These are phyloP conservation scores for Pythium sp. DNA, from an alignment of 352 stramenopile species.

Conservation along the genomic window DNA sequence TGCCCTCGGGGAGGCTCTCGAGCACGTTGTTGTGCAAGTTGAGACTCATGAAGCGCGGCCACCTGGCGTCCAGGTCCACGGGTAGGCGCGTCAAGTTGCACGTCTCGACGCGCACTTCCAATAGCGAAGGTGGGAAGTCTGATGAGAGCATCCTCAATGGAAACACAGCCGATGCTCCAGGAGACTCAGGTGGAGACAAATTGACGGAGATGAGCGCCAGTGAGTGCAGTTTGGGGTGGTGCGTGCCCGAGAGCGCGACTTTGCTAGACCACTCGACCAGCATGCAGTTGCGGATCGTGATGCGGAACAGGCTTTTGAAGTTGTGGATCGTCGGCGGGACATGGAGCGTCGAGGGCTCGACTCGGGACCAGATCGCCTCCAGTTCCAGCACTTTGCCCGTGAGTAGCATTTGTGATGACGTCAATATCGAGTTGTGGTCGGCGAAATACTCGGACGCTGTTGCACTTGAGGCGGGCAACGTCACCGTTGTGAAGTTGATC, in stretches of 20 bases:
- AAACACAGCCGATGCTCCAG: neutral
- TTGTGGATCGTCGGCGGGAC: constrained; percentile 5
- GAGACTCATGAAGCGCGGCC: neutral
- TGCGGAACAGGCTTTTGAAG: neutral
- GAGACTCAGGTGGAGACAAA: neutral
- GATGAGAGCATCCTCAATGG: neutral
- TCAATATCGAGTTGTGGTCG: neutral
- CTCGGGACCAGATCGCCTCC: constrained; percentile 3
- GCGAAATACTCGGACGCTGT: neutral
- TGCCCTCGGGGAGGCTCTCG: constrained; percentile 3
- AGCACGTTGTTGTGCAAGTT: constrained; percentile 2
- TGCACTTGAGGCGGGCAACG: neutral
- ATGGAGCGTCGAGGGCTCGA: constrained; percentile 1
- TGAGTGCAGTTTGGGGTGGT: constrained; percentile 4
- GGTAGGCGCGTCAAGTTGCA: constrained; percentile 2
- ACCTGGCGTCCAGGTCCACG: constrained; percentile 8
- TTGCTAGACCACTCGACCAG: neutral
- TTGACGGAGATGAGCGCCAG: neutral
- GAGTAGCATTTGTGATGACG: neutral
- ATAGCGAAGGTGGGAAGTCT: neutral
- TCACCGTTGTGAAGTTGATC: neutral
- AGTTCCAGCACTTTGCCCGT: neutral
- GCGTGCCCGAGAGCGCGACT: neutral
- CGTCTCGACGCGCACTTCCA: neutral
- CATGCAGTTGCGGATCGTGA: constrained; percentile 1